These are phyloP conservation scores for Boletus coccyginus DNA, from an alignment of 768 basidiomycete genomes.

Conservation along the genomic window DNA sequence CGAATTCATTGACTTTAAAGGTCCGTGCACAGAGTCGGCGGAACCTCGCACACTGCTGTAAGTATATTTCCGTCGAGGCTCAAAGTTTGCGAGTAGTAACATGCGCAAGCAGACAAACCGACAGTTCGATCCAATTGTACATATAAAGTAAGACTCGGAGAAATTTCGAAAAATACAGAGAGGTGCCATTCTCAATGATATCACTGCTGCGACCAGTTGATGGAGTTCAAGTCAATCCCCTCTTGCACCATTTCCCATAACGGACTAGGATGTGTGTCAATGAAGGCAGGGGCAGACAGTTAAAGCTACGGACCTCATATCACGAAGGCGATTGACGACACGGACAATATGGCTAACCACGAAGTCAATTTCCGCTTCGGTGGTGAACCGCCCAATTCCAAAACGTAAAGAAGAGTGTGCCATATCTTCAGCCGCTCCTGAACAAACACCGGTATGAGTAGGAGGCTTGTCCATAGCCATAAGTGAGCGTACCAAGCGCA, in stretches of 20 bases:
- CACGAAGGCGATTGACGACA: slow-evolving; percentile 84
- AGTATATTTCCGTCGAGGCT: not conserved
- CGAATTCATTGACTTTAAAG: slow-evolving; percentile 28
- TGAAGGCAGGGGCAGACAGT: slow-evolving; percentile 3
- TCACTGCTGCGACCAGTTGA: slow-evolving; percentile 84
- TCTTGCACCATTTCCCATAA: slow-evolving; percentile 99
- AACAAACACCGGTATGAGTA: not conserved
- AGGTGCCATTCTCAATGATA: not conserved
- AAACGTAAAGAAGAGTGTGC: slow-evolving; percentile 97
- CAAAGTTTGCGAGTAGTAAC: not conserved
- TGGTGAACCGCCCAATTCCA: slow-evolving; percentile 97
- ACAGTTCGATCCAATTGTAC: slow-evolving; percentile 9
- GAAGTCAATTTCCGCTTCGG: slow-evolving; percentile 94
- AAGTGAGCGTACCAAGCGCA: slow-evolving; percentile 67
- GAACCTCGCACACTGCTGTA: slow-evolving; percentile 19
- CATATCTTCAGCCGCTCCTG: slow-evolving; percentile 97
- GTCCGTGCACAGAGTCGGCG: slow-evolving; percentile 26
- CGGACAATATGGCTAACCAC: slow-evolving; percentile 84
- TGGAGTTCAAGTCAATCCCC: slow-evolving; percentile 92
- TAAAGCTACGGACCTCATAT: slow-evolving; percentile 71
- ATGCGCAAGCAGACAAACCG: not conserved
- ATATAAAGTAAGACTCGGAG: slow-evolving; percentile 13
- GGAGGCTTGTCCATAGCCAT: not conserved
- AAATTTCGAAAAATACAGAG: slow-evolving; percentile 3
- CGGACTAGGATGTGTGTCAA: slow-evolving; percentile 50